A percentile compares a stretch with the other conserved stretches of the same genome.
These are phyloP conservation scores for Colletotrichum sp. DNA, from an alignment of 2,329 filamentous ascomycete genomes.

Conservation along the genomic window DNA sequence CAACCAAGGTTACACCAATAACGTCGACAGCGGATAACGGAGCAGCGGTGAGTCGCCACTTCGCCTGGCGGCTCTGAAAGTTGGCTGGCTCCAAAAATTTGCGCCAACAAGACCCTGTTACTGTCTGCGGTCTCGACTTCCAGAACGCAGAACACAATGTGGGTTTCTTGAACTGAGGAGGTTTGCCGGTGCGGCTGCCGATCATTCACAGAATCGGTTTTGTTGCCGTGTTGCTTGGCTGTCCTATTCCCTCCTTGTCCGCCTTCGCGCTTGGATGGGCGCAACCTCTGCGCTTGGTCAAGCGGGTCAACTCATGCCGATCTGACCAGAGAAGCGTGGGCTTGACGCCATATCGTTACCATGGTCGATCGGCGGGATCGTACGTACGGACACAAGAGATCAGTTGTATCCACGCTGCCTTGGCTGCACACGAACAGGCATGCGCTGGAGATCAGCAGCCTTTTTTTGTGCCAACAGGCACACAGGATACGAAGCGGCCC, in stretches of 20 bases:
- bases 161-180: not conserved
- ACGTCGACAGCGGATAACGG: not conserved
- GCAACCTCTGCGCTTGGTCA: not conserved
- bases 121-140: not conserved
- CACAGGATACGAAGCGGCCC: constrained; percentile 8
- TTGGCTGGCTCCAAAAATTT: not conserved
- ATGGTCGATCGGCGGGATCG: constrained; percentile 6
- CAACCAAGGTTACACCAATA: not conserved
- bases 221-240: not conserved
- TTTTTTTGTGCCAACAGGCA: not conserved
- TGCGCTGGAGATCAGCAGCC: not conserved
- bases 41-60: not conserved
- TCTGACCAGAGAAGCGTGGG: constrained; percentile 4
- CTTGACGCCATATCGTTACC: constrained; percentile 1
- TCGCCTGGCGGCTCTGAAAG: not conserved
- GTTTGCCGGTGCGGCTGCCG: not conserved
- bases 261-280: not conserved
- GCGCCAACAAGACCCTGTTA: not conserved
- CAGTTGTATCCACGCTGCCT: not conserved
- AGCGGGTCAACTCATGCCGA: not conserved
- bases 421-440: not conserved
- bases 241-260: not conserved
- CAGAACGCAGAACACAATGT: not conserved
- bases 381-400: not conserved
- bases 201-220: not conserved